These are phyloP conservation scores for Mortierella sp. DNA, from an alignment of 371 early-diverging fungal genomes.

Conservation along the genomic window DNA sequence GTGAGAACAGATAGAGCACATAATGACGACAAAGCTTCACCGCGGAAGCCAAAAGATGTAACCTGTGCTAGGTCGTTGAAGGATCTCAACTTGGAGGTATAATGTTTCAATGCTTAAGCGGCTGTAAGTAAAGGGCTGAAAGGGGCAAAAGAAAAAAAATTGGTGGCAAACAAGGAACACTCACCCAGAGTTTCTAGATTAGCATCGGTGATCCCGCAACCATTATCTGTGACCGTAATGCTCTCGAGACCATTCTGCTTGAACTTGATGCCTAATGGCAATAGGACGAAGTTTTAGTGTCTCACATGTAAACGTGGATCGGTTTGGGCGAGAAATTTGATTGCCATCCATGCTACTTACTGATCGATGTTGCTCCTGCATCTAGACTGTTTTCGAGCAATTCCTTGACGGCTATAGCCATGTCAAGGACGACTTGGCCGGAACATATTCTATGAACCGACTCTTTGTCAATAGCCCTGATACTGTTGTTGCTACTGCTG, in stretches of 20 bases:
- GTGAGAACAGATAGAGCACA: constrained; percentile 73
- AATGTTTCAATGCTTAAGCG: constrained; percentile 73
- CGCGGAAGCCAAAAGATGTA: constrained; percentile 86
- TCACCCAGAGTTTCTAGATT: constrained; percentile 78
- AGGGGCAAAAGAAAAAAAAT: constrained; percentile 3
- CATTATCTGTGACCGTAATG: constrained; percentile 90
- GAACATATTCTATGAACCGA: constrained; percentile 86
- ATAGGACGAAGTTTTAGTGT: too few species aligned
- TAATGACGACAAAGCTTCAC: constrained; percentile 87
- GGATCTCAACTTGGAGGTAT: constrained; percentile 81
- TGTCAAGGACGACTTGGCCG: constrained; percentile 93
- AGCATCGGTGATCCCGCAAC: constrained; percentile 77
- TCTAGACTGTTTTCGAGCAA: constrained; percentile 98
- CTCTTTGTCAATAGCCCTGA: constrained; percentile 48
- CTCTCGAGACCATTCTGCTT: constrained; percentile 82
- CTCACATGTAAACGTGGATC: too few species aligned
- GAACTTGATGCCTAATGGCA: constrained; percentile 77
- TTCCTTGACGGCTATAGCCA: constrained; percentile 93
- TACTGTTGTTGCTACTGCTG: constrained; percentile 18
- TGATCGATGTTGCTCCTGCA: constrained; percentile 88
- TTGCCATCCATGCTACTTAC: constrained; percentile 50
- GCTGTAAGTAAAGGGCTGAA: too few species aligned
- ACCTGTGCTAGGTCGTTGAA: constrained; percentile 80
- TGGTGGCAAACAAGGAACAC: constrained; percentile 22
- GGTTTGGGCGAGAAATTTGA: too few species aligned